Base-by-base conservation (phyloP, 805 yeast species). In the Candida tibetensis region DNA sequence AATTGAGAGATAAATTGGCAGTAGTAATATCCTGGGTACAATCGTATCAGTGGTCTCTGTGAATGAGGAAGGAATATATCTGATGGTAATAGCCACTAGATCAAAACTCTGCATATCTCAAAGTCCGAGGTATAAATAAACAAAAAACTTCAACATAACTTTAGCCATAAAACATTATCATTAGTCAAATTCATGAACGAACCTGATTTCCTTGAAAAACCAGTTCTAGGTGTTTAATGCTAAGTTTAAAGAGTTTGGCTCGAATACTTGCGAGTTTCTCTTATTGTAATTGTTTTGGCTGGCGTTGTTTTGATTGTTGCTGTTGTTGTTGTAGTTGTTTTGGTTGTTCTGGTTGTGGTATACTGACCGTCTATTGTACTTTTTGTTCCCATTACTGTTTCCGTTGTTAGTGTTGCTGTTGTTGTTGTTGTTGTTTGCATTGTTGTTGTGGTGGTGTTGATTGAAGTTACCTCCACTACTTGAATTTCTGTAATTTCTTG, bases 301-400 rank as follows among this genome's bases (percentile, higher is more conserved):
- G 29, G 42, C 37, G 23, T 37, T 29, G 28, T 27, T 22, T 3
- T 6, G 9, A 28, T 28, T 29, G 33, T 41, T 34, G 16, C 14
- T 12, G 27, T 36, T 23, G 18, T 36, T 36, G 28, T 42, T 44
- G 42, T 30, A 40, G 41, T 40, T 37, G 43, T 44, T 52, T 42
- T 52, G 57, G 16, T 51, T 57, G 5, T 58, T 62, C 42, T 52
- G 57, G 16, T 51, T 57, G 5, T 58, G 60, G 39, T 62, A 52
- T 43, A 58, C 51, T 39, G 66, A 63, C 39, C 63, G 52, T 40
- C 69, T 59, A 47, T 62, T 62, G 40, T 42, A 29, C 39, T 42
- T 45, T 28, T 49, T 47, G 34, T 52, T 44, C 17, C 21, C 32
- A 32, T 41, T 37, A 34, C 41, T 43, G 29, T 38, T 42, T n/a